phyloP scores from a whole-genome alignment of 768 basidiomycete species.

The Panaeolus cyanescens region DNA sequence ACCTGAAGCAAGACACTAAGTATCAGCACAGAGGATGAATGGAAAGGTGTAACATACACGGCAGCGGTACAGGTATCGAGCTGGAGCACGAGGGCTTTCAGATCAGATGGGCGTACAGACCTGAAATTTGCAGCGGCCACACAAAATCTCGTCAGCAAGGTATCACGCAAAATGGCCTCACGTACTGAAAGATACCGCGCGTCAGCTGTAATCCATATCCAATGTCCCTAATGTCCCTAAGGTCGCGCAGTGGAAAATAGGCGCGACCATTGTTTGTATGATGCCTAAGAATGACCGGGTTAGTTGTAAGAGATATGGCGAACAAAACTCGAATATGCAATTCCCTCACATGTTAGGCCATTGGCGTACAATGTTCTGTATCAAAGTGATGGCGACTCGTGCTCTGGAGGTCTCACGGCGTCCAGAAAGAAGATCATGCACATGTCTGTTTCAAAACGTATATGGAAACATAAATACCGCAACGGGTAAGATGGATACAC shows the following conservation, averaged over 20 bases:
- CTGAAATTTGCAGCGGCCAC: too few species aligned
- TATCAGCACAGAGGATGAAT: neutral
- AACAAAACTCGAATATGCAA: too few species aligned
- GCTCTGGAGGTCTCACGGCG: slow-evolving; percentile 23
- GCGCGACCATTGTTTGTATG: slow-evolving; percentile 48
- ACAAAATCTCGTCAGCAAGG: too few species aligned
- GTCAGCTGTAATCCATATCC: slow-evolving; percentile 41
- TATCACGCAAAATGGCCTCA: too few species aligned
- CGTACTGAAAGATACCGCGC: slow-evolving; percentile 54
- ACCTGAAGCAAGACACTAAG: slow-evolving; percentile 20
- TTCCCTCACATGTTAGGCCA: slow-evolving; percentile 42
- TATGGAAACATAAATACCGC: neutral
- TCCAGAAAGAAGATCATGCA: slow-evolving; percentile 21
- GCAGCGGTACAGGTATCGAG: slow-evolving; percentile 48
- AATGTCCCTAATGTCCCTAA: slow-evolving; percentile 1
- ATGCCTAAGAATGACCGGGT: slow-evolving; percentile 28
- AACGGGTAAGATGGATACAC: neutral
- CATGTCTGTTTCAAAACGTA: slow-evolving; percentile 24
- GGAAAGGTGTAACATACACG: slow-evolving; percentile 32
- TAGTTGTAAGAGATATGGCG: neutral
- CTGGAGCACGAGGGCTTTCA: slow-evolving; percentile 41
- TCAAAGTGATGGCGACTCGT: slow-evolving; percentile 41
- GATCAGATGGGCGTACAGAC: slow-evolving; percentile 44
- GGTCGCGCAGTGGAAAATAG: slow-evolving; percentile 32
- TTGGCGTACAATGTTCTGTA: slow-evolving; percentile 53